Conservation (phyloP, 179 eudicot species). For the Dionaea muscipula region DNA sequence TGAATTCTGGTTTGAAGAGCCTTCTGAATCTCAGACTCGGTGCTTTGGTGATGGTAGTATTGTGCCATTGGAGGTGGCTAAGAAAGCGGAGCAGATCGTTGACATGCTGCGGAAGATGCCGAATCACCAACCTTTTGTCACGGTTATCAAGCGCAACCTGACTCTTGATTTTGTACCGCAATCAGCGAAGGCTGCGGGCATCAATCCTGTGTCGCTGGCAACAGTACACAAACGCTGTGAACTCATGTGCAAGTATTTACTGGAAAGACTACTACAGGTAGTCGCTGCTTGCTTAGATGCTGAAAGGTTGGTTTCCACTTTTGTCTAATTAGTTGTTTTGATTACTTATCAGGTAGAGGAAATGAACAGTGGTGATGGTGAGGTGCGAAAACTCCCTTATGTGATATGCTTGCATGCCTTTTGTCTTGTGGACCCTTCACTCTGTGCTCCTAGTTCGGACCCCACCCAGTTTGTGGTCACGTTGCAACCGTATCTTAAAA, state of each 20-base stretch:
- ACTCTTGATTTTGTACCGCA: constrained; percentile 94
- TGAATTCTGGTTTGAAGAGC: constrained; percentile 99
- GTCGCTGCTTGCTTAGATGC: constrained; percentile 3
- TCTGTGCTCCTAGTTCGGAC: constrained; percentile 94
- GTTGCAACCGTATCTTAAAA: constrained; percentile 88
- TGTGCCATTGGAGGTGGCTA: constrained; percentile 85
- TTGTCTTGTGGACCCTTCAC: constrained; percentile 84
- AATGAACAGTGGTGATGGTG: constrained; percentile 54
- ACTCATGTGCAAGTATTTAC: constrained; percentile 88
- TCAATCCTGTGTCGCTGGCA: constrained; percentile 67
- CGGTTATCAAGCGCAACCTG: constrained; percentile 75
- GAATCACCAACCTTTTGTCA: constrained; percentile 72
- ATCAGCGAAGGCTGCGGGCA: constrained; percentile 74
- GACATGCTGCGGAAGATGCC: constrained; percentile 80
- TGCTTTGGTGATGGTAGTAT: constrained; percentile 66
- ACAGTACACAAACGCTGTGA: constrained; percentile 95
- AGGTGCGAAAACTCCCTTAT: constrained; percentile 66
- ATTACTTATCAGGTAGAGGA: constrained; percentile 60
- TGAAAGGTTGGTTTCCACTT: constrained; percentile 8
- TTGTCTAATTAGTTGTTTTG: not conserved
- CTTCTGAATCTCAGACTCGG: constrained; percentile 47
- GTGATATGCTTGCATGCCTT: constrained; percentile 81
- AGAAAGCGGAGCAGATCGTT: constrained; percentile 93
- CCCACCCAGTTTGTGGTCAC: constrained; percentile 96
- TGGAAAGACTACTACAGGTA: constrained; percentile 92